These are phyloP conservation scores for Hibiscus mutabilis DNA, from an alignment of 345 rosid species.

Conservation along the genomic window DNA sequence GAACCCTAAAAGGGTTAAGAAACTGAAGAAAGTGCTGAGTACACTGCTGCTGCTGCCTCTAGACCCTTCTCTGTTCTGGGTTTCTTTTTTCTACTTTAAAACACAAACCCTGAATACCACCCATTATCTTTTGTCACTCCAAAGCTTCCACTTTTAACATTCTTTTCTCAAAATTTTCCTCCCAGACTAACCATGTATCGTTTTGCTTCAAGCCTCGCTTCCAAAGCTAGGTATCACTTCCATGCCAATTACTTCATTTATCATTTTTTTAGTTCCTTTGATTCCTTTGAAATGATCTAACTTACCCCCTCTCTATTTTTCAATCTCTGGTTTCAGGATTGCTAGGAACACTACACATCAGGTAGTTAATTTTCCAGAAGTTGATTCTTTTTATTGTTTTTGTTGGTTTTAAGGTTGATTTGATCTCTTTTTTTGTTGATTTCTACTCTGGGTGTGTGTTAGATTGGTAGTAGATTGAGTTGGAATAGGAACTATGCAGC, in stretches of 20 bases:
- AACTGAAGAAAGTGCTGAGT: background rate
- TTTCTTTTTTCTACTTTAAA: constrained; percentile 1
- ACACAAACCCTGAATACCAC: background rate
- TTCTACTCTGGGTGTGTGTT: constrained; percentile 1
- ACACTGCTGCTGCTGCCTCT: constrained; percentile 36
- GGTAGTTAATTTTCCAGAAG: constrained; percentile 32
- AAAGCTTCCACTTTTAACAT: background rate
- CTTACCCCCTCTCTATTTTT: background rate
- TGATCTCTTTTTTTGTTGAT: background rate
- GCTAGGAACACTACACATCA: constrained; percentile 49
- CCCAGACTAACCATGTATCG: constrained; percentile 43
- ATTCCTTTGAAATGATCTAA: background rate
- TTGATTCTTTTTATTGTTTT: background rate
- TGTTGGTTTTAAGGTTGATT: background rate
- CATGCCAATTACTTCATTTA: background rate
- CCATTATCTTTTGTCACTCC: background rate
- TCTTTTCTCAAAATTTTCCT: background rate
- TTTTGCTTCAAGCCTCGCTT: constrained; percentile 52
- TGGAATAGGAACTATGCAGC: constrained; percentile 87
- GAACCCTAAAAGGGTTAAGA: constrained; percentile 35
- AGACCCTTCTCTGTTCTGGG: constrained; percentile 28
- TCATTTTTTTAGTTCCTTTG: background rate
- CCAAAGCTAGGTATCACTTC: constrained; percentile 45
- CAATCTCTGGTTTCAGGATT: constrained; percentile 30
- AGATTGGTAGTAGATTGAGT: constrained; percentile 68